phyloP scores from a whole-genome alignment of 768 basidiomycete genomes.

The Lactarius vividus region DNA sequence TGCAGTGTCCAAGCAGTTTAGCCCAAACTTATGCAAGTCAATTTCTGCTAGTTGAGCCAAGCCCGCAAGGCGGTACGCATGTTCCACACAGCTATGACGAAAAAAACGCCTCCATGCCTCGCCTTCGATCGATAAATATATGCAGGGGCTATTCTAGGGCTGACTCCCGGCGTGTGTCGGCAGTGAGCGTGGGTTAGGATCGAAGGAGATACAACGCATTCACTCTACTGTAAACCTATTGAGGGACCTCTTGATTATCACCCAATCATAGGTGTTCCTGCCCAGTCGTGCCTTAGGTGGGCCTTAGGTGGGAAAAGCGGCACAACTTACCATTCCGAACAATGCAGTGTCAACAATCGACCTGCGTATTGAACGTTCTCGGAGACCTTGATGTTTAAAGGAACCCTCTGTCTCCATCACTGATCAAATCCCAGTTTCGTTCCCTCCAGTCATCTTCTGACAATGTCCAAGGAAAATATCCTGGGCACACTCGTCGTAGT shows the following conservation, averaged over 20 bases:
- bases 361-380: background rate
- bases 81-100: background rate
- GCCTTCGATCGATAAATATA: background rate
- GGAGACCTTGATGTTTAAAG: background rate
- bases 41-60: background rate
- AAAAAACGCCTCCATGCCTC: background rate
- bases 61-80: background rate
- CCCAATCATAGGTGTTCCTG: background rate
- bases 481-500: conserved; percentile 84
- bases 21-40: background rate
- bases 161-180: too few relatives aligned
- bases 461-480: conserved; percentile 23
- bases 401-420: background rate
- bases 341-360: background rate
- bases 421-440: background rate
- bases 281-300: background rate
- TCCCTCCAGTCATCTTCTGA: background rate
- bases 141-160: background rate
- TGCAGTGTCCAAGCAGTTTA: background rate
- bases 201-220: background rate
- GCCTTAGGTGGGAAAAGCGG: background rate
- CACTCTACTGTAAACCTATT: too few relatives aligned
- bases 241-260: background rate
- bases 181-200: background rate
- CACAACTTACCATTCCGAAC: background rate